A percentile compares a stretch with the other conserved stretches of the same genome.
Conservation (phyloP, 2,329 filamentous ascomycete genomes). For the Ceratocystis eucalypticola region DNA sequence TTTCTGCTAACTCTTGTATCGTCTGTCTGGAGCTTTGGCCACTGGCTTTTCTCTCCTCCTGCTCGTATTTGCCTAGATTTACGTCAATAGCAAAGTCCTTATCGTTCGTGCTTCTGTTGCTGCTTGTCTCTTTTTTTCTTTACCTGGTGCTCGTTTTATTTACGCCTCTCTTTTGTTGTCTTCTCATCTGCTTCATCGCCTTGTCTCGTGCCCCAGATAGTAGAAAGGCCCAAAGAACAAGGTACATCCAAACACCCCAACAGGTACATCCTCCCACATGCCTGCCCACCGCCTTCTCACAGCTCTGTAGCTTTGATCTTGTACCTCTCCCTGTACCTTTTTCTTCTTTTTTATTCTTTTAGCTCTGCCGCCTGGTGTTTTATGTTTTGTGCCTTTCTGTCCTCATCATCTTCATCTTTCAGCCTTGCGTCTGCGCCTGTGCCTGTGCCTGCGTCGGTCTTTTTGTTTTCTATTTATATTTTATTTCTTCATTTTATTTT, state of each 20-base stretch:
- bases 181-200: not conserved
- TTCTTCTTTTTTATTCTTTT: not conserved
- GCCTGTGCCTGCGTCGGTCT: too few relatives aligned
- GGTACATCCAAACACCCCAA: not conserved
- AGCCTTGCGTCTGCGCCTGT: not conserved
- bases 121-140: not conserved
- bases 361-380: not conserved
- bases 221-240: not conserved
- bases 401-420: not conserved
- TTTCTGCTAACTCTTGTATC: too few relatives aligned
- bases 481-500: not conserved
- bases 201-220: not conserved
- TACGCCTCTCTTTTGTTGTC: not conserved
- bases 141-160: not conserved
- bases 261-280: too few relatives aligned
- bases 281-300: not conserved
- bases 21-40: too few relatives aligned
- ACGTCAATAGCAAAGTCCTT: too few relatives aligned
- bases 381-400: constrained; percentile 1
- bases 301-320: not conserved
- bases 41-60: too few relatives aligned
- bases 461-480: not conserved
- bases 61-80: too few relatives aligned
- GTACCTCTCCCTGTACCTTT: not conserved
- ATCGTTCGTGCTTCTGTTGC: not conserved